phyloP scores from a whole-genome alignment of 495 filamentous ascomycete species.

The Aeminium ludgeri region DNA sequence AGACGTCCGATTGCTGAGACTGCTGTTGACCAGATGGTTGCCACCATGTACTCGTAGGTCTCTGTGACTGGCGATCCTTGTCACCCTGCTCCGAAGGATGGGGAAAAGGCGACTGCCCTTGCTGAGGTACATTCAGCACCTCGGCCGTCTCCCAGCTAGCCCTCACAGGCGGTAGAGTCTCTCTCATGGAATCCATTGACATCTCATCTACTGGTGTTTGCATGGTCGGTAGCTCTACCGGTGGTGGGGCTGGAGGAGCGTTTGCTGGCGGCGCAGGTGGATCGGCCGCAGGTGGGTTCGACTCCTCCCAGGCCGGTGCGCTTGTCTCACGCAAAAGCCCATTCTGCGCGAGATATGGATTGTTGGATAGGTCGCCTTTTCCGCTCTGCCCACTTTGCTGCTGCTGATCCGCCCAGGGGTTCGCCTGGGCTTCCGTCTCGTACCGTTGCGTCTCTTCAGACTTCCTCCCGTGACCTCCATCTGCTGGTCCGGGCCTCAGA shows the following conservation, averaged over 20 bases:
- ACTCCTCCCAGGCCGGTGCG: conserved; percentile 3
- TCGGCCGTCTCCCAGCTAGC: conserved; percentile 11
- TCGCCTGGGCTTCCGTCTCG: conserved; percentile 11
- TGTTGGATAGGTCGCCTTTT: conserved; percentile 1
- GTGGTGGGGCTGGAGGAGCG: conserved; percentile 2
- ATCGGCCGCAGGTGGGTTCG: neutral
- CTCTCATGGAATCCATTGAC: neutral
- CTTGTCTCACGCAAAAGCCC: conserved; percentile 2
- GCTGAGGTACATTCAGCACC: conserved; percentile 10
- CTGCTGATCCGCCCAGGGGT: conserved; percentile 11
- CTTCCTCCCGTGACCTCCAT: neutral
- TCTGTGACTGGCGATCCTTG: neutral
- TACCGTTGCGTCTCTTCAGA: conserved; percentile 2
- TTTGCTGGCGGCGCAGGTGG: neutral
- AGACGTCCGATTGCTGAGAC: neutral
- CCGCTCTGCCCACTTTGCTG: neutral
- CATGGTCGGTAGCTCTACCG: conserved; percentile 7
- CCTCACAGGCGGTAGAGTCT: neutral
- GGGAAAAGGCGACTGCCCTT: conserved; percentile 2
- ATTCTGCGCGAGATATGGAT: conserved; percentile 11
- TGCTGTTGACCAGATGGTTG: neutral
- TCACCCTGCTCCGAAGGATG: neutral
- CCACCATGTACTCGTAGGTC: neutral
- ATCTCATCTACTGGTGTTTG: conserved; percentile 5
- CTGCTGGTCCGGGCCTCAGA: conserved; percentile 8